phyloP scores from a whole-genome alignment of 306 rosid species.

The Quercus agrifolia region DNA sequence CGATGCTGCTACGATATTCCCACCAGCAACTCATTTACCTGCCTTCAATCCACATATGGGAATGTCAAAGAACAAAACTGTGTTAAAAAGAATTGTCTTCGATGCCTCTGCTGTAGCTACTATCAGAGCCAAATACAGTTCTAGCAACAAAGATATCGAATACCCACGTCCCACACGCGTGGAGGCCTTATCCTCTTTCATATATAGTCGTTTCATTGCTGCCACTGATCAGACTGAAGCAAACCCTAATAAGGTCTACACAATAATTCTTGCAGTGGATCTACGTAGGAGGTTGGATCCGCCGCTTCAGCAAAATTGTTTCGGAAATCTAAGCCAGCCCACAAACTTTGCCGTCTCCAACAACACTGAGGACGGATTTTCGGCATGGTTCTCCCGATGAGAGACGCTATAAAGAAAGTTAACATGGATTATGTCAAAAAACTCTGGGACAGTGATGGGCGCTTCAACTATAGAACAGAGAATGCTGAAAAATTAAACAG shows the following conservation, averaged over 20 bases:
- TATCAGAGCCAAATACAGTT: too few species aligned
- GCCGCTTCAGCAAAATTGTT: constrained; percentile 23
- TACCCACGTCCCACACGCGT: constrained; percentile 10
- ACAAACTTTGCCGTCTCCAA: neutral
- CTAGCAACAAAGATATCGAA: too few species aligned
- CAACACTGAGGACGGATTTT: neutral
- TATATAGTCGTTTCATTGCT: constrained; percentile 27
- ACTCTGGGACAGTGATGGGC: neutral
- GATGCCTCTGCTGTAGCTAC: too few species aligned
- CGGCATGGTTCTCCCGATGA: constrained; percentile 6
- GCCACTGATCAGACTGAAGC: neutral
- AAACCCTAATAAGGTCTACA: neutral
- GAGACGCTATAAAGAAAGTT: constrained; percentile 13
- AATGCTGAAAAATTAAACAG: neutral
- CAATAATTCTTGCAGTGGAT: constrained; percentile 26
- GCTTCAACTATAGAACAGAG: neutral
- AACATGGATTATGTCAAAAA: constrained; percentile 3
- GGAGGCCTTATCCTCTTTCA: constrained; percentile 41
- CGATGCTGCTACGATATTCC: too few species aligned
- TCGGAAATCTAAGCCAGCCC: constrained; percentile 21
- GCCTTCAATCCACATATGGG: too few species aligned
- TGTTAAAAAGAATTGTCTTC: too few species aligned
- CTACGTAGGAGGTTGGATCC: constrained; percentile 34
- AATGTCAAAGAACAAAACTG: too few species aligned
- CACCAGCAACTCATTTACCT: too few species aligned